These are phyloP conservation scores for Pseudogymnoascus sp. DNA, from an alignment of 2,329 filamentous ascomycete species.

Conservation along the genomic window DNA sequence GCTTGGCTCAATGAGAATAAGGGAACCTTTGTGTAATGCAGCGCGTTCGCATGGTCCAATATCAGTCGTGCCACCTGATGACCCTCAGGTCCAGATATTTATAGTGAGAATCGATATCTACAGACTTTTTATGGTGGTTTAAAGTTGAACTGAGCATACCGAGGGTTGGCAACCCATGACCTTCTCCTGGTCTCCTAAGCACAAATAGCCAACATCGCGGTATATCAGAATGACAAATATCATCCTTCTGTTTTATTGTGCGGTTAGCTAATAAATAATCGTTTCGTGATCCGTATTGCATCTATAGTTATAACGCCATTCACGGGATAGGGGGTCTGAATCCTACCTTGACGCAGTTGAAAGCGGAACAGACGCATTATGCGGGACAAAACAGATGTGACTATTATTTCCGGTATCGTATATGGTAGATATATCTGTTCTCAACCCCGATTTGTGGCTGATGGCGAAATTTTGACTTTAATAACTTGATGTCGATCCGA, in stretches of 20 bases:
- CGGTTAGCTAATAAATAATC: too few relatives aligned
- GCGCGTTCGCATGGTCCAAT: not conserved
- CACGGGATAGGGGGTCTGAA: not conserved
- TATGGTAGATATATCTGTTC: not conserved
- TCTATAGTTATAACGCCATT: not conserved
- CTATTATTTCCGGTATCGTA: not conserved
- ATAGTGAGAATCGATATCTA: too few relatives aligned
- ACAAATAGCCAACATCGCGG: too few relatives aligned
- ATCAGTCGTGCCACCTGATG: not conserved
- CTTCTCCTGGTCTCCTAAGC: too few relatives aligned
- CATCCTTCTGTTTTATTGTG: too few relatives aligned
- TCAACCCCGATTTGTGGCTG: not conserved
- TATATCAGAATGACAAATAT: too few relatives aligned
- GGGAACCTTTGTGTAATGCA: not conserved
- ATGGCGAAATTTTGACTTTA: not conserved
- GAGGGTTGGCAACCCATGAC: too few relatives aligned
- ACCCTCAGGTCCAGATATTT: too few relatives aligned
- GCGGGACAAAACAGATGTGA: not conserved
- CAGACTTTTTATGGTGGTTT: too few relatives aligned
- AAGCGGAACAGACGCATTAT: not conserved
- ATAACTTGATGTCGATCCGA: not conserved
- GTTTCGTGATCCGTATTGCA: not conserved
- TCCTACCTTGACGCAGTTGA: not conserved
- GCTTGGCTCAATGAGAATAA: constrained; percentile 34
- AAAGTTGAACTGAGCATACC: too few relatives aligned